Conservation (phyloP, 352 stramenopile species). For the Aphanomyces stellatus region DNA sequence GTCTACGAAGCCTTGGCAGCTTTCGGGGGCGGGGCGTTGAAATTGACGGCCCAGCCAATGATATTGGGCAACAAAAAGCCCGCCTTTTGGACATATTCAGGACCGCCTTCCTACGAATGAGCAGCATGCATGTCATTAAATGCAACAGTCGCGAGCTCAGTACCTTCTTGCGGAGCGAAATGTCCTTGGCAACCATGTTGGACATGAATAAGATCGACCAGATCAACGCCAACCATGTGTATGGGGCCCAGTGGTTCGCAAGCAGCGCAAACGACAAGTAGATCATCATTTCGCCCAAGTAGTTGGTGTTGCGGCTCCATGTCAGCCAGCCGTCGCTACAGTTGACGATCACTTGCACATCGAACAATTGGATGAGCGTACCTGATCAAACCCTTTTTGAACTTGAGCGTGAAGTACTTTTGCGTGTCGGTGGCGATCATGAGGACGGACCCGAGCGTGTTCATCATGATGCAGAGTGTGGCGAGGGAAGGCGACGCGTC, state of each 20-base stretch:
- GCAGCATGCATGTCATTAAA: not conserved
- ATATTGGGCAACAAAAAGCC: conserved; percentile 18
- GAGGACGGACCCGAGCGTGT: not conserved
- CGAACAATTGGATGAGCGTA: not conserved
- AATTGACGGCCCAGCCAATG: not conserved
- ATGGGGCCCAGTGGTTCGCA: conserved; percentile 19
- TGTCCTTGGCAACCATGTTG: conserved; percentile 19
- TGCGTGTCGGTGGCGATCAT: conserved; percentile 16
- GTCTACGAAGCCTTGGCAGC: too few species aligned
- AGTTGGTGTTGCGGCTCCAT: conserved; percentile 23
- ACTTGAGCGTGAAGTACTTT: conserved; percentile 16
- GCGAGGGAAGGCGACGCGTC: not conserved
- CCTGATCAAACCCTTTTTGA: conserved; percentile 11
- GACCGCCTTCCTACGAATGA: not conserved
- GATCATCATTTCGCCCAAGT: conserved; percentile 14
- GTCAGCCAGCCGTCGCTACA: conserved; percentile 19
- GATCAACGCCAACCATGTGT: conserved; percentile 10
- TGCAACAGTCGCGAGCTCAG: not conserved
- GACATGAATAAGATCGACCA: conserved; percentile 1
- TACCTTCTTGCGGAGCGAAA: conserved; percentile 21
- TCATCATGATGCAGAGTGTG: not conserved
- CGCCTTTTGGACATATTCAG: not conserved
- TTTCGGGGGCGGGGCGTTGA: not conserved
- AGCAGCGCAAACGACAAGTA: conserved; percentile 18
- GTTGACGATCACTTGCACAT: not conserved